These are phyloP conservation scores for Primulina eburnea DNA, from an alignment of 257 asterid genomes.

Conservation along the genomic window DNA sequence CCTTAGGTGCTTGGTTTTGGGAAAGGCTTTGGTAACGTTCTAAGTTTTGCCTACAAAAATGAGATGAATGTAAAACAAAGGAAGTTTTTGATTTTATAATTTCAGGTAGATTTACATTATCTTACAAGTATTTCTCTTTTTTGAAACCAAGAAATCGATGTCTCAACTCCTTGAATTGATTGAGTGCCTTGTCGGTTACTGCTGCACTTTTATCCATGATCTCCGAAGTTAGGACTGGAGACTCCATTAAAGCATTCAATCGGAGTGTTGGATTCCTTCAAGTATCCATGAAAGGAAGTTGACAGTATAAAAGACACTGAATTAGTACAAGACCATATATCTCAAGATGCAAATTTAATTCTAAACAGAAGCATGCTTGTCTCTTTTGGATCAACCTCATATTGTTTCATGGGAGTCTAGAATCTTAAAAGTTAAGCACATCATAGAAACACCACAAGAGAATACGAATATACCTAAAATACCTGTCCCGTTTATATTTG, in stretches of 20 bases:
- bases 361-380: slow-evolving; percentile 43
- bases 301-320: slow-evolving; percentile 23
- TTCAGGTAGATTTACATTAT: slow-evolving; percentile 9
- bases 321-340: slow-evolving; percentile 21
- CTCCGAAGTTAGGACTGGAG: slow-evolving; percentile 51
- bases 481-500: not conserved
- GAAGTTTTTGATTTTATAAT: slow-evolving; percentile 3
- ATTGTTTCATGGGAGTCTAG: slow-evolving; percentile 48
- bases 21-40: slow-evolving; percentile 70
- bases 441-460: slow-evolving; percentile 46
- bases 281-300: slow-evolving; percentile 24
- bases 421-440: slow-evolving; percentile 45
- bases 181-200: slow-evolving; percentile 31
- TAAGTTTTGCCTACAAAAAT: slow-evolving; percentile 55
- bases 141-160: slow-evolving; percentile 79
- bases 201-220: slow-evolving; percentile 31
- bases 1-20: slow-evolving; percentile 79
- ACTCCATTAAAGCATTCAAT: slow-evolving; percentile 50
- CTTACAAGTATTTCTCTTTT: slow-evolving; percentile 77
- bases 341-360: slow-evolving; percentile 19
- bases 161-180: slow-evolving; percentile 64
- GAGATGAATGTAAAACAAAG: slow-evolving; percentile 11
- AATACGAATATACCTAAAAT: slow-evolving; percentile 32
- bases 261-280: slow-evolving; percentile 44
- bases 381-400: slow-evolving; percentile 45